A percentile compares a stretch with the other conserved stretches of the same genome.
These are phyloP conservation scores for Buxus sempervirens DNA, from an alignment of 164 flowering plant genomes.

Conservation along the genomic window DNA sequence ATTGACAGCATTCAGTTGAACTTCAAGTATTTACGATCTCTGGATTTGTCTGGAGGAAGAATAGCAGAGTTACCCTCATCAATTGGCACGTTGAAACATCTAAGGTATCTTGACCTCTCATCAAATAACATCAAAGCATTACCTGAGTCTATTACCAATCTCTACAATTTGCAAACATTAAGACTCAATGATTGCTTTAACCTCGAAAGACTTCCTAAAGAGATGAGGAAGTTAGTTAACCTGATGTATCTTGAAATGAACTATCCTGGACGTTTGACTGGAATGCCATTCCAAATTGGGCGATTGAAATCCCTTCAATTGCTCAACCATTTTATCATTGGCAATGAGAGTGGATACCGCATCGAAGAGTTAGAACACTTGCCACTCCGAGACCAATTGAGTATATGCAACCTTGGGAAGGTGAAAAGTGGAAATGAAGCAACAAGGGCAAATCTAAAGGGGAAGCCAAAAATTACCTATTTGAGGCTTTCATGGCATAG, in stretches of 20 bases:
- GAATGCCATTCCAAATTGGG: not conserved
- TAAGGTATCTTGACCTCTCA: slow-evolving; percentile 11
- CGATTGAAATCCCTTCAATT: slow-evolving; percentile 16
- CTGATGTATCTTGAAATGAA: slow-evolving; percentile 10
- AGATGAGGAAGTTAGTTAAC: slow-evolving; percentile 7
- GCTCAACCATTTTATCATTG: slow-evolving; percentile 9
- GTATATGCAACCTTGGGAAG: not conserved
- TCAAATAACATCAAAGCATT: not conserved
- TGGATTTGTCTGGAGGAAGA: not conserved
- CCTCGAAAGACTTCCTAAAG: slow-evolving; percentile 13
- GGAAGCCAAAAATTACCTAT: not conserved
- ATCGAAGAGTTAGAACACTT: slow-evolving; percentile 3
- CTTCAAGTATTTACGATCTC: not conserved
- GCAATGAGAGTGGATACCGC: not conserved
- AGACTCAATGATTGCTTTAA: not conserved
- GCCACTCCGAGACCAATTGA: slow-evolving; percentile 1
- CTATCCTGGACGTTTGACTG: not conserved
- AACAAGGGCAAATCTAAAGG: not conserved
- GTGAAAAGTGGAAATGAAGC: slow-evolving; percentile 10
- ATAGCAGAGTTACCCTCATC: not conserved
- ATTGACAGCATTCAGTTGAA: not conserved
- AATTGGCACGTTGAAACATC: not conserved
- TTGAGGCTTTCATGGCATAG: not conserved
- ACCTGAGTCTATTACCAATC: slow-evolving; percentile 8
- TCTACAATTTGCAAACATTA: slow-evolving; percentile 9